phyloP scores from a whole-genome alignment of 805 yeast species.

The Saccharomycopsis microspora region DNA sequence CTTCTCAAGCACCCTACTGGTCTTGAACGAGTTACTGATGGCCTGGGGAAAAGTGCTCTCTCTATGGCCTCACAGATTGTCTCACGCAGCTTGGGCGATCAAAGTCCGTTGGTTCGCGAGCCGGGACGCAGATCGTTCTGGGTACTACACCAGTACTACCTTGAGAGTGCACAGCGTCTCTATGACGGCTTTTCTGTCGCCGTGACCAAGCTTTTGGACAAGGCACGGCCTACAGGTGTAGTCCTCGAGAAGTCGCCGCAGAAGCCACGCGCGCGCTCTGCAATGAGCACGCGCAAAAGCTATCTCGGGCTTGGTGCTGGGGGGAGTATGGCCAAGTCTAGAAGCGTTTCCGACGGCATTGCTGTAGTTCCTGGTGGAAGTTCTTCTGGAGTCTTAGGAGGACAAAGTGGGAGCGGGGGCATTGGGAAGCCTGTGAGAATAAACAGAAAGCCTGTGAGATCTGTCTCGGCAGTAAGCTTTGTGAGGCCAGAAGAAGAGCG shows the following conservation, averaged over 20 bases:
- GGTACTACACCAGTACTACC: slow-evolving; percentile 48
- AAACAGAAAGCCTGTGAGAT: background rate
- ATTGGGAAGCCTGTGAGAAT: slow-evolving; percentile 6
- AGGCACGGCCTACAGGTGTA: slow-evolving; percentile 34
- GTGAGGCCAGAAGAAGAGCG: too few species aligned
- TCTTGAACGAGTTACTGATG: slow-evolving; percentile 20
- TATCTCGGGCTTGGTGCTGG: too few species aligned
- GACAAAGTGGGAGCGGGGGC: background rate
- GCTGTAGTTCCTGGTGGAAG: background rate
- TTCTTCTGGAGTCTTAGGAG: background rate
- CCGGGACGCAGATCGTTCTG: slow-evolving; percentile 65
- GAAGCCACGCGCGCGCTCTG: background rate
- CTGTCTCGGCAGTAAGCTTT: too few species aligned
- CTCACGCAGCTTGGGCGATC: slow-evolving; percentile 57
- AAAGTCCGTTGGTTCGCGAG: slow-evolving; percentile 72
- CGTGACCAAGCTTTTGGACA: slow-evolving; percentile 49
- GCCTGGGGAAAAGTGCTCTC: slow-evolving; percentile 11
- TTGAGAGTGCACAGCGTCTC: slow-evolving; percentile 35
- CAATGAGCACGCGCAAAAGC: background rate
- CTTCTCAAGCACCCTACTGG: slow-evolving; percentile 38
- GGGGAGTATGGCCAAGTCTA: background rate
- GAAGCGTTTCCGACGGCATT: background rate
- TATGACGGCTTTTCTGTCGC: slow-evolving; percentile 18
- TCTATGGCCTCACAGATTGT: slow-evolving; percentile 41
- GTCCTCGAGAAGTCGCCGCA: background rate